Evolutionary conservation across 2,329 filamentous ascomycete genomes (phyloP), one percentile per base, ranked within the genome.

Genomic region (Ceratocystis cacaofunesta): DNA sequence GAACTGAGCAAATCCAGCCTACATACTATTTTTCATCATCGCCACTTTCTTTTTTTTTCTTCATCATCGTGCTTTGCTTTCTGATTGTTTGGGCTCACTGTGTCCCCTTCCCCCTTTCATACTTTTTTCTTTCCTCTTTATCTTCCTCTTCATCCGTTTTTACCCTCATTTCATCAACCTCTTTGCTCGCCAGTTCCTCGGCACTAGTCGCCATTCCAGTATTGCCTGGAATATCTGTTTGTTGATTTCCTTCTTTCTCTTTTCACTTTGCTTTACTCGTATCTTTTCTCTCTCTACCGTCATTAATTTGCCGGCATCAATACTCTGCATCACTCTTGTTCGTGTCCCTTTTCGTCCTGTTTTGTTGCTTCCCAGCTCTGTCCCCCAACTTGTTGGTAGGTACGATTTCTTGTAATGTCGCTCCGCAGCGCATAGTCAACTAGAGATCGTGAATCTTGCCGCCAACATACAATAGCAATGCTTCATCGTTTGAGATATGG

Each of bases 271-370:
- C 12, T 41, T 41, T 41, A 41, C 36, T 12, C 36, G 36, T 41
- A 41, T 41, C 36, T 41, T 36, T 30, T 32, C 32, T 58, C 30
- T 30, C 55, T 58, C 17, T 44, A 36, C 28, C n/a, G 44, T 63
- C 61, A 36, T 63, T 50, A 28, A 44, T 52, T 43, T 63, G 25
- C 28, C 41, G 44, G 48, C 32, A 63, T 63, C n/a, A 41, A 63
- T 63, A 62, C 46, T 36, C n/a, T 63, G 46, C 48, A 63, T 63
- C 48, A 22, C 61, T 63, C 61, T 52, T 58, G 55, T 58, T 58
- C 17, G 55, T 58, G 55, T 32, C 30, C 55, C 28, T 25, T 30
- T 44, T 5, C 7, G 6, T 22, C 25, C 12, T 62, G 22, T 52
- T 22, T 41, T 32, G 19, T 12, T 8, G 52, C 17, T 22, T 17